Percentiles rank a stretch among this genome's conserved stretches.
These are phyloP conservation scores for Cocos nucifera DNA, from an alignment of 176 grass and related monocot genomes.

Conservation along the genomic window DNA sequence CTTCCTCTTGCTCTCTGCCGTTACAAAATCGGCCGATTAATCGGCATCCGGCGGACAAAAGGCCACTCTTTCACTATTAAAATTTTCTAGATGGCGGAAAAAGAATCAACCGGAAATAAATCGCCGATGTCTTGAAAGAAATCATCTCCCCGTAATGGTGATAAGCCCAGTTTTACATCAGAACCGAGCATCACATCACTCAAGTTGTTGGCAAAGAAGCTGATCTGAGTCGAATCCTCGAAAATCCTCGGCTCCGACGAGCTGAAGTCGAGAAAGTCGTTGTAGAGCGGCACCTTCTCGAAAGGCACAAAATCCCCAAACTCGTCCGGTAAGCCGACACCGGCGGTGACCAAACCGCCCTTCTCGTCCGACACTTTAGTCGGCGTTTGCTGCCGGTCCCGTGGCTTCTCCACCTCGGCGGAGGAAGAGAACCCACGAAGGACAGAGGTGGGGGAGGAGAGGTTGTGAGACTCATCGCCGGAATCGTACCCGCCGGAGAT, in stretches of 20 bases:
- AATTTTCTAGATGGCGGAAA: slow-evolving; percentile 28
- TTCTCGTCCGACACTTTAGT: slow-evolving; percentile 12
- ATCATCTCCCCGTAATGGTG: slow-evolving; percentile 41
- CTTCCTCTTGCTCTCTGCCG: neutral
- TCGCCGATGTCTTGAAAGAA: slow-evolving; percentile 82
- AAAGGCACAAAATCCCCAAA: slow-evolving; percentile 19
- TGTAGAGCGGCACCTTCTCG: slow-evolving; percentile 40
- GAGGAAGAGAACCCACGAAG: slow-evolving; percentile 42
- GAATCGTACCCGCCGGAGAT: slow-evolving; percentile 57
- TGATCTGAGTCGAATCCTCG: neutral
- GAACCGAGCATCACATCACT: slow-evolving; percentile 9
- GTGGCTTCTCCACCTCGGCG: neutral
- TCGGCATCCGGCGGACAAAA: slow-evolving; percentile 22
- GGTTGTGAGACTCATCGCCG: slow-evolving; percentile 53
- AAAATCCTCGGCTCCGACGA: slow-evolving; percentile 39
- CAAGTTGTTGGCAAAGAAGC: slow-evolving; percentile 23
- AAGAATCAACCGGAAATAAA: slow-evolving; percentile 69
- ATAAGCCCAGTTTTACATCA: slow-evolving; percentile 3
- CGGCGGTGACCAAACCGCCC: neutral
- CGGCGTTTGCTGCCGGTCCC: too few species aligned
- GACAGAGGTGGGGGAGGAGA: slow-evolving; percentile 75
- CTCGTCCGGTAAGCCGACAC: neutral
- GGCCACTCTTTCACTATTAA: neutral
- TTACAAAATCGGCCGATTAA: slow-evolving; percentile 47
- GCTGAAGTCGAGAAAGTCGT: slow-evolving; percentile 43